Conservation (phyloP, 2,329 filamentous ascomycete species). For the Nemania serpens region DNA sequence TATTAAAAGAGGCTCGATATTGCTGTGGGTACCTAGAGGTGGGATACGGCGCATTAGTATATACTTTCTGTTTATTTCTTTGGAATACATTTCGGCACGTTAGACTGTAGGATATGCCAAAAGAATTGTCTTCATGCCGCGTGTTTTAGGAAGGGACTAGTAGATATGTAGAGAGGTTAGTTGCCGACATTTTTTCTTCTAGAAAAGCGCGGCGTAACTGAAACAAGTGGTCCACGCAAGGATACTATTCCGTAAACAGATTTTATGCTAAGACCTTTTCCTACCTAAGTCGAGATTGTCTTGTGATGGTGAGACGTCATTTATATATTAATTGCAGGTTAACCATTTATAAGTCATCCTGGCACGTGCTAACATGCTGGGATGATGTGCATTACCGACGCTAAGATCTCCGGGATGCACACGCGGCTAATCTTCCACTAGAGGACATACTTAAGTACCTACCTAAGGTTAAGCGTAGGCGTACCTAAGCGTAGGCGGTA, state of each 20-base stretch:
- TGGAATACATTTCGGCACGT: too few relatives aligned
- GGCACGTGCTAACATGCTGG: slow-evolving; percentile 24
- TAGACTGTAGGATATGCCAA: too few relatives aligned
- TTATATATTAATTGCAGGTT: background rate
- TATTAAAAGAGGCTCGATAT: too few relatives aligned
- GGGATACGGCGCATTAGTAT: too few relatives aligned
- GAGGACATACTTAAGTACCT: background rate
- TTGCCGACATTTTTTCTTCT: too few relatives aligned
- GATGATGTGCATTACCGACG: slow-evolving; percentile 30
- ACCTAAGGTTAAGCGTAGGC: background rate
- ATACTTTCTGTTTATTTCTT: too few relatives aligned
- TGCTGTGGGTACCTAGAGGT: too few relatives aligned
- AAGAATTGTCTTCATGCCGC: too few relatives aligned
- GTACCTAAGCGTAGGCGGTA: background rate
- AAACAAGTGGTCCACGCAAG: background rate
- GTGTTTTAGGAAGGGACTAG: too few relatives aligned
- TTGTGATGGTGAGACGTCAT: background rate
- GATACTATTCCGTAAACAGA: background rate
- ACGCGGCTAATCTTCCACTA: slow-evolving; percentile 17
- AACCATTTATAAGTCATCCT: slow-evolving; percentile 1
- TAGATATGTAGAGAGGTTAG: too few relatives aligned
- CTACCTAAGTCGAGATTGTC: background rate
- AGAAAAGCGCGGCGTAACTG: too few relatives aligned
- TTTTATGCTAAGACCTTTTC: background rate
- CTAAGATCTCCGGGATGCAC: slow-evolving; percentile 28